A percentile compares a stretch with the other conserved stretches of the same genome.
Conservation (phyloP, 2,329 filamentous ascomycete genomes). For the Dryadomyces sulphureus region DNA sequence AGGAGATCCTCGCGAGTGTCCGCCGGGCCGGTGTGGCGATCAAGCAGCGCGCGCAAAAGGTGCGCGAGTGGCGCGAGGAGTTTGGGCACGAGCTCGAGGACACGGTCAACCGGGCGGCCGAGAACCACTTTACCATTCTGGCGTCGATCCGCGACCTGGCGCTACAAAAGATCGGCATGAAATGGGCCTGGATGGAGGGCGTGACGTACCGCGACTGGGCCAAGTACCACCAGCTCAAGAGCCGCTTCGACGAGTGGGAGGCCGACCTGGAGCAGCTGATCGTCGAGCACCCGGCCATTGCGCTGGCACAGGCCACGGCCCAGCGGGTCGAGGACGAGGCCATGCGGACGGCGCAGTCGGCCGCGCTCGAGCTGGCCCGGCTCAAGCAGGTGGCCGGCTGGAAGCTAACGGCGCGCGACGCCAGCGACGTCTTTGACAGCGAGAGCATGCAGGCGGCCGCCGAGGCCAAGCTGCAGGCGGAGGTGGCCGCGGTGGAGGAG, state of each 20-base stretch:
- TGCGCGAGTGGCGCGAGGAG: constrained; percentile 60
- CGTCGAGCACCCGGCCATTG: constrained; percentile 55
- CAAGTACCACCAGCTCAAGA: constrained; percentile 80
- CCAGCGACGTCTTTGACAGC: constrained; percentile 63
- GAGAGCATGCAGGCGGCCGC: constrained; percentile 46
- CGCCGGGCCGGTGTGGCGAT: constrained; percentile 56
- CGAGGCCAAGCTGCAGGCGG: constrained; percentile 20
- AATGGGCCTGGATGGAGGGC: constrained; percentile 90
- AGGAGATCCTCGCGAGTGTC: constrained; percentile 31
- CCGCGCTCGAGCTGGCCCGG: constrained; percentile 64
- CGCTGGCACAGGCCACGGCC: constrained; percentile 47
- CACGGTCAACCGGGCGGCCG: constrained; percentile 57
- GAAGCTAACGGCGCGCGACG: constrained; percentile 66
- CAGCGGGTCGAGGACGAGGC: constrained; percentile 53
- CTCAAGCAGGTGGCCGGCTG: constrained; percentile 73
- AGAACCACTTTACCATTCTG: constrained; percentile 68
- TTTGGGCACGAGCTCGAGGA: constrained; percentile 57
- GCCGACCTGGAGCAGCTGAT: constrained; percentile 66
- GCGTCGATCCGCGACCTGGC: constrained; percentile 72
- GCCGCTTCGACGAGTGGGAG: constrained; percentile 72
- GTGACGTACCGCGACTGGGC: constrained; percentile 96
- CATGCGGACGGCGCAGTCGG: constrained; percentile 64
- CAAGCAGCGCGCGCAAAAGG: constrained; percentile 60
- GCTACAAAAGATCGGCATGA: constrained; percentile 81
- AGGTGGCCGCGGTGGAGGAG: constrained; percentile 8